phyloP scores from a whole-genome alignment of 2,329 filamentous ascomycete genomes.

The Paramyrothecium roridum region DNA sequence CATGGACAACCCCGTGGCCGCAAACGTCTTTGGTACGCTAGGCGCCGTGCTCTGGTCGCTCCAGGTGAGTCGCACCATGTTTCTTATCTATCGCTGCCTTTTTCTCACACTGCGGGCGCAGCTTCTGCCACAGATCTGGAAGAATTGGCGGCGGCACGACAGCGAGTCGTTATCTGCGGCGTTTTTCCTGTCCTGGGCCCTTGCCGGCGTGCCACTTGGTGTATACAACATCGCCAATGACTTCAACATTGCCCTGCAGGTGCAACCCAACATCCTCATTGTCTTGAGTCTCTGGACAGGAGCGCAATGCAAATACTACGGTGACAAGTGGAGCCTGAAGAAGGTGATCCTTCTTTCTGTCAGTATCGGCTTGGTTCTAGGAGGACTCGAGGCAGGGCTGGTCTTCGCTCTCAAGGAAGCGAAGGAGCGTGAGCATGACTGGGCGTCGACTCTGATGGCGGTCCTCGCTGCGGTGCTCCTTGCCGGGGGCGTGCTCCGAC shows the following conservation, averaged over 20 bases:
- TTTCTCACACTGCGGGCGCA: not conserved
- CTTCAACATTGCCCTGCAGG: slow-evolving; percentile 26
- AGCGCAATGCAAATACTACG: slow-evolving; percentile 27
- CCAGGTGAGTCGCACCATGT: slow-evolving; percentile 6
- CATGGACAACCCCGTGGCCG: slow-evolving; percentile 12
- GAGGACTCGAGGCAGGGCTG: not conserved
- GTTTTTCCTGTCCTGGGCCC: slow-evolving; percentile 14
- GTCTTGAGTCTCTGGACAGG: slow-evolving; percentile 25
- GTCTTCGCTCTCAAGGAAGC: not conserved
- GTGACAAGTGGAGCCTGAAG: slow-evolving; percentile 4
- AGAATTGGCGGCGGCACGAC: not conserved
- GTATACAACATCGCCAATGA: slow-evolving; percentile 19
- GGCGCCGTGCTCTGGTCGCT: slow-evolving; percentile 13
- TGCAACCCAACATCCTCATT: slow-evolving; percentile 28
- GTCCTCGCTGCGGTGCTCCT: not conserved
- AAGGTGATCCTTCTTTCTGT: not conserved
- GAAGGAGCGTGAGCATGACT: not conserved
- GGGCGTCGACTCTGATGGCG: slow-evolving; percentile 1
- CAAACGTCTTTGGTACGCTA: slow-evolving; percentile 13
- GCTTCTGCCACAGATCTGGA: slow-evolving; percentile 12
- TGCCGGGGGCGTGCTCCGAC: not conserved
- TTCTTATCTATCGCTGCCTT: slow-evolving; percentile 3
- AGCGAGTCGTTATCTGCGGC: slow-evolving; percentile 7
- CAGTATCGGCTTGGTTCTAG: not conserved
- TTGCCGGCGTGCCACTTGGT: slow-evolving; percentile 13